Base-by-base conservation (phyloP, 768 basidiomycete genomes). In the Hirschioporus abietinus region DNA sequence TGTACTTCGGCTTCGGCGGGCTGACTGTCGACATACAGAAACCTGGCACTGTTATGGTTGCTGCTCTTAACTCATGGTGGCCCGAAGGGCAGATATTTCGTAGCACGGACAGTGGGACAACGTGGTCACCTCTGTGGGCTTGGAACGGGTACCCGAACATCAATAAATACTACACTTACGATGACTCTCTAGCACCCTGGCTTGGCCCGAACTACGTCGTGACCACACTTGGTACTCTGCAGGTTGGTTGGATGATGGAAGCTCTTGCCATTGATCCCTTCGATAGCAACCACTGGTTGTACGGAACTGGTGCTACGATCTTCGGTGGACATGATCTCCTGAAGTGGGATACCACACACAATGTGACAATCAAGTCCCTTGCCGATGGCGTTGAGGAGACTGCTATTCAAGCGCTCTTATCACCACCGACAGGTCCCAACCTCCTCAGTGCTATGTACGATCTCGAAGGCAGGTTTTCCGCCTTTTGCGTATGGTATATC, bases 231-330 rank as follows among this genome's bases (percentile, higher is more conserved):
- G 82, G 82, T 5, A 76, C 78, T 52, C 72, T 81, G 64, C 86
- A 87, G 67, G 82, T 88, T 60, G 87, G 88, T 10, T 89, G 87
- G 87, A 88, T 88, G 88, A 88, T 89, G 83, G 87, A 89, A 78
- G 75, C 85, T 78, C 73, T 88, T 60, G 78, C 75, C 23, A 88
- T 88, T 60, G 83, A 90, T 73, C 88, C 88, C 0, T 86, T 88
- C 70, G 84, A 90, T 72, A 86, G 84, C 0, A 83, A 89, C 71
- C 87, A 89, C 72, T 88, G 86, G 84, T 75, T 89, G 23, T 88
- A 88, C 72, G 87, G 88, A 20, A 90, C 88, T 17, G 88, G 88
- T 30, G 81, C 78, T 17, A 89, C 88, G 4, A 80, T 90, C 52
- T 84, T 86, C 60, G 88, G 88, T 9, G 84, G 86, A 5, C 83